phyloP scores from a whole-genome alignment of 2,329 filamentous ascomycete genomes.

The Alternaria ethzedia region DNA sequence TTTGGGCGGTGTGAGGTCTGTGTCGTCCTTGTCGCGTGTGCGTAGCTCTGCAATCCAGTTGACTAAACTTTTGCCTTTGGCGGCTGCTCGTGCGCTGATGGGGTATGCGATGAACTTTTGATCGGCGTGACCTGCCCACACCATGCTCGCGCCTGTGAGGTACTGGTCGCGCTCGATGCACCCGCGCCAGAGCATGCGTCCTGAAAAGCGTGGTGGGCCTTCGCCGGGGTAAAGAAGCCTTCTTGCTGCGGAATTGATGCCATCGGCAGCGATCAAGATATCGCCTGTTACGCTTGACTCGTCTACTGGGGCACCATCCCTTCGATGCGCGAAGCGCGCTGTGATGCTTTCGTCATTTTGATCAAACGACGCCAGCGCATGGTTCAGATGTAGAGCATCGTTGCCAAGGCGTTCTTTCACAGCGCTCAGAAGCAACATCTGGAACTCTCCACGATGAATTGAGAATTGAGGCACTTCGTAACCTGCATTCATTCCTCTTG shows the following conservation, averaged over 20 bases:
- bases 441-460: slow-evolving; percentile 56
- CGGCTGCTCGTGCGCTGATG: slow-evolving; percentile 48
- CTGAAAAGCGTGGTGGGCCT: slow-evolving; percentile 54
- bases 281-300: slow-evolving; percentile 42
- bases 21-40: slow-evolving; percentile 51
- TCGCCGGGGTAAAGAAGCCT: slow-evolving; percentile 53
- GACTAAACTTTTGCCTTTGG: slow-evolving; percentile 49
- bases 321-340: slow-evolving; percentile 45
- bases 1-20: slow-evolving; percentile 53
- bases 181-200: slow-evolving; percentile 56
- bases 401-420: slow-evolving; percentile 52
- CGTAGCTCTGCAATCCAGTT: slow-evolving; percentile 58
- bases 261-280: slow-evolving; percentile 52
- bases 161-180: slow-evolving; percentile 51
- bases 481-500: slow-evolving; percentile 50
- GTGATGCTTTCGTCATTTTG: slow-evolving; percentile 49
- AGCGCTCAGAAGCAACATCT: slow-evolving; percentile 53
- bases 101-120: slow-evolving; percentile 59
- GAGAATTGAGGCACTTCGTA: slow-evolving; percentile 55
- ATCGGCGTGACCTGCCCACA: slow-evolving; percentile 56
- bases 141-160: slow-evolving; percentile 53
- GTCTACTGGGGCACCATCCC: slow-evolving; percentile 33
- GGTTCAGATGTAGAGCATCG: slow-evolving; percentile 49
- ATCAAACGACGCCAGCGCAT: slow-evolving; percentile 46
- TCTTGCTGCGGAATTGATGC: slow-evolving; percentile 54